Evolutionary conservation across 2,329 filamentous ascomycete species (phyloP), one percentile per base, ranked within the genome.

Genomic region (Cladosporium austrohemisphaericum): DNA sequence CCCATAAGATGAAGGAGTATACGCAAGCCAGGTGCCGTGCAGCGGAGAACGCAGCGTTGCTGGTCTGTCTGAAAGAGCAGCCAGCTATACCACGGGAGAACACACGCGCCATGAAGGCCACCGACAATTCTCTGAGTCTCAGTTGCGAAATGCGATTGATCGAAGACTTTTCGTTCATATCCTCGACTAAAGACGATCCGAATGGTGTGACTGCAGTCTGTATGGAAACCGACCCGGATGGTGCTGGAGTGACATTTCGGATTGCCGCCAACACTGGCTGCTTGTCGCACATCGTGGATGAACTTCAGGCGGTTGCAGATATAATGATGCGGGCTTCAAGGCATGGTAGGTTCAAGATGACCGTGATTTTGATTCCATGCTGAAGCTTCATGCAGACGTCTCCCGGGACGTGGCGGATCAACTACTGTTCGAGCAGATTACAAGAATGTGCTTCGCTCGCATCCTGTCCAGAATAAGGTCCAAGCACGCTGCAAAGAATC

Each of bases 11-110:
- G 36, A 13, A 40, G 14, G 36, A 40, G 19, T 40, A 40, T 40
- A 40, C 36, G 23, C 36, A 40, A 23, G 36, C 36, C 36, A 40
- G 36, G 36, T 40, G 23, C 19, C 36, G 36, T 23, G 36, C 36
- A 23, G 18, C 36, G 14, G 14, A 40, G 13, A 23, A 40, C 25
- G 36, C 36, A 20, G 19, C 19, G 10, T 14, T 40, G 9, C 36
- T 40, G 20, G 36, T 20, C 11, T 40, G 36, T 40, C 19, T 23
- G 18, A 40, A 22, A 10, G 36, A 40, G 36, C 36, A 19, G n/a
- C 19, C 23, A n/a, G 19, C 19, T 20, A 13, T 20, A 10, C 18
- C 36, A 20, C n/a, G 8, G 14, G 36, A 40, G 36, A 40, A 19
- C 36, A 20, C 14, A 20, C 4, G n/a, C 14, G 36, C 36, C 14